These are phyloP conservation scores for Neonothopanus nambi DNA, from an alignment of 1,284 basidiomycete genomes.

Conservation along the genomic window DNA sequence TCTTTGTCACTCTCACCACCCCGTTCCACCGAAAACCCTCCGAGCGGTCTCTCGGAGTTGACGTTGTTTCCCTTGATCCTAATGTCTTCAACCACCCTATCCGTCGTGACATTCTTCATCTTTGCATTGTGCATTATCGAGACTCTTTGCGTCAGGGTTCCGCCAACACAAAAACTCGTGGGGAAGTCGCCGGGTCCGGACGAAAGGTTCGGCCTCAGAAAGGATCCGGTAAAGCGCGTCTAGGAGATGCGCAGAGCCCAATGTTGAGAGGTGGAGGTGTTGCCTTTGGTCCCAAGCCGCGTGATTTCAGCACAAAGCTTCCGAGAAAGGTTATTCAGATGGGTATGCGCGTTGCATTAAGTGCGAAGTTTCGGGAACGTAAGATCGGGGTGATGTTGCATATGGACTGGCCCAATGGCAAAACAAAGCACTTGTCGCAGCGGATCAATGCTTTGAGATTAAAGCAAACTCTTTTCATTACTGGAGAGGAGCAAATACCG, in stretches of 20 bases:
- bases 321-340: constrained; percentile 90
- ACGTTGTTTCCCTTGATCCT: constrained; percentile 76
- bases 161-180: constrained; percentile 90
- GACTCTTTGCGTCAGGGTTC: constrained; percentile 88
- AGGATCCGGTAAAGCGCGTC: constrained; percentile 86
- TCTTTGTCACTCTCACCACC: constrained; percentile 60
- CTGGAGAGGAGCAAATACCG: constrained; percentile 60
- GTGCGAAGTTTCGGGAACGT: constrained; percentile 76
- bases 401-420: constrained; percentile 69
- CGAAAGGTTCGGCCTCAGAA: constrained; percentile 92
- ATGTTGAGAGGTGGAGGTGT: constrained; percentile 92
- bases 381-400: constrained; percentile 74
- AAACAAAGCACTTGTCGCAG: constrained; percentile 62
- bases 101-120: constrained; percentile 90
- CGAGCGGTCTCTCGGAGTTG: constrained; percentile 39
- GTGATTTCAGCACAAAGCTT: constrained; percentile 89
- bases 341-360: constrained; percentile 90
- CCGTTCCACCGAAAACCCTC: constrained; percentile 47
- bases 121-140: constrained; percentile 89
- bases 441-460: constrained; percentile 63
- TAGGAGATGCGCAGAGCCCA: constrained; percentile 87
- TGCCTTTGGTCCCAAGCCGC: constrained; percentile 87
- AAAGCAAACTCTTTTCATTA: constrained; percentile 71
- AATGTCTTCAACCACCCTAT: constrained; percentile 86
- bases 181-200: constrained; percentile 87